Base-by-base conservation (phyloP, 2,329 filamentous ascomycete genomes). In the Cladosporium sp. region DNA sequence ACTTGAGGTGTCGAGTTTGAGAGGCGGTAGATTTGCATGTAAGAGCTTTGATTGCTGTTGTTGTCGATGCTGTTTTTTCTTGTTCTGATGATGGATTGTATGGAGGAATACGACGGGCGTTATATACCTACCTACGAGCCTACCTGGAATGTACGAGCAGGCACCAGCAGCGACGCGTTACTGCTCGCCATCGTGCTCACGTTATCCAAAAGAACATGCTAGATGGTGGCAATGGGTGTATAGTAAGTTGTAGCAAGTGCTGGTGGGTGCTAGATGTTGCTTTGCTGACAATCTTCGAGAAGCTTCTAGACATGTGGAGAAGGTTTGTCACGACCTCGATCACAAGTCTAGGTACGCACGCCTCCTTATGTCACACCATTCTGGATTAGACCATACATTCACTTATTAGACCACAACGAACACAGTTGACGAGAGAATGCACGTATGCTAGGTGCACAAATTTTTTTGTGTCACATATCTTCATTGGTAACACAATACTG, bases 21-120 rank as follows among this genome's bases (percentile, higher is more conserved):
- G 68, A 72, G 59, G 64, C 67, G 69, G 70, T 70, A 71, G 66
- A 71, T 67, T 69, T 72, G 72, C 61, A 64, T 64, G 26, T 57
- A 30, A 64, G 54, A 48, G 39, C 46, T 64, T 32, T 63, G 30
- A 57, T 5, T 48, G 53, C 5, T 62, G 59, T 46, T 23, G 46
- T 64, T 26, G 54, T 57, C 32, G 62, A 49, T 62, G 59, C 16
- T 51, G 18, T 28, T 18, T 28, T 18, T 28, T 63, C 34, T 54
- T 63, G 49, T 56, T 63, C 30, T 63, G 60, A 63, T 56, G 49
- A 63, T 53, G 48, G 28, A 23, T 18, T 63, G 14, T 14, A 43
- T 18, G 32, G 25, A 16, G 32, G 58, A 23, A 11, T 28, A 46
- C 28, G 5, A 32, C 6, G 23, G n/a, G 32, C 14, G 13, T 49